These are phyloP conservation scores for Termitomyces sp. DNA, from an alignment of 768 basidiomycete species.

Conservation along the genomic window DNA sequence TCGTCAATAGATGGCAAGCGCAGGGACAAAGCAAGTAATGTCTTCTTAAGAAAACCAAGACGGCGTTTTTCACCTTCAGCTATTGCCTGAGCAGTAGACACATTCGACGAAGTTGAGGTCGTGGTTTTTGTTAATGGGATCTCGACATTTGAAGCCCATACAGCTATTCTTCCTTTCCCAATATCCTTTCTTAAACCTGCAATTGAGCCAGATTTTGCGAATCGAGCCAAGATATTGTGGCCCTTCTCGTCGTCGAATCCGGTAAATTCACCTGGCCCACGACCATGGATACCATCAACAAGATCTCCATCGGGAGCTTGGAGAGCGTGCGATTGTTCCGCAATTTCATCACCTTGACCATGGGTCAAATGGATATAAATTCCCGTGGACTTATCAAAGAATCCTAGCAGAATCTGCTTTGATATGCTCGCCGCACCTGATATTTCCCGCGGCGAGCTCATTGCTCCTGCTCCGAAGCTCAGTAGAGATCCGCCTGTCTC, in stretches of 20 bases:
- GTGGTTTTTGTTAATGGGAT: constrained; percentile 38
- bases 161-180: constrained; percentile 41
- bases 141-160: constrained; percentile 59
- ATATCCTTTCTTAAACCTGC: constrained; percentile 28
- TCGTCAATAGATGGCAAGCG: constrained; percentile 35
- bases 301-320: constrained; percentile 16
- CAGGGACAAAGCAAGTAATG: constrained; percentile 28
- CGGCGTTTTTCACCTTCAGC: constrained; percentile 19
- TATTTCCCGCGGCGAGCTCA: constrained; percentile 26
- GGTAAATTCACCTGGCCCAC: constrained; percentile 17
- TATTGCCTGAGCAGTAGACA: constrained; percentile 8
- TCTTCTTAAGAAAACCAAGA: constrained; percentile 22
- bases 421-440: constrained; percentile 13
- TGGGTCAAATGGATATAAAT: constrained; percentile 23
- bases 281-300: constrained; percentile 23
- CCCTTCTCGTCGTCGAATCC: constrained; percentile 23
- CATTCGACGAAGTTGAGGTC: constrained; percentile 15
- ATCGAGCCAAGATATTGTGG: constrained; percentile 26
- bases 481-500: constrained; percentile 67
- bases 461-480: constrained; percentile 55
- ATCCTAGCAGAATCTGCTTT: constrained; percentile 25
- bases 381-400: constrained; percentile 28
- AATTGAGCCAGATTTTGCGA: constrained; percentile 16
- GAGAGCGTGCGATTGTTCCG: constrained; percentile 13
- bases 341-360: constrained; percentile 3